Percentiles rank a stretch among this genome's conserved stretches.
phyloP scores from a whole-genome alignment of 2,329 filamentous ascomycete species.

The Stachybotrys chlorohalonatus region DNA sequence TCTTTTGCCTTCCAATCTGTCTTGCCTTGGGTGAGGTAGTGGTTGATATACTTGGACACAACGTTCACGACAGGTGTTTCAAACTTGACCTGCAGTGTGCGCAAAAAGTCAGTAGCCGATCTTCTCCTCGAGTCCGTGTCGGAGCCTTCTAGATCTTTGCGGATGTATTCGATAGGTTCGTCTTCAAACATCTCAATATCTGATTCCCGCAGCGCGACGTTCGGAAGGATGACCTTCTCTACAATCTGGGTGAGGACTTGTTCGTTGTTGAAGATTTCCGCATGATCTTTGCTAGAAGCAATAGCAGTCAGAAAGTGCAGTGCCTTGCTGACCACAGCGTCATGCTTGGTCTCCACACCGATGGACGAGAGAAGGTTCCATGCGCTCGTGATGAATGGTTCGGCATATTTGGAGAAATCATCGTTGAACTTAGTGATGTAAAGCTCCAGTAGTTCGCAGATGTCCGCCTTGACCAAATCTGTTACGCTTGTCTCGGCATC shows the following conservation, averaged over 20 bases:
- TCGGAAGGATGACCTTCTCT: slow-evolving; percentile 91
- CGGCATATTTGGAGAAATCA: slow-evolving; percentile 72
- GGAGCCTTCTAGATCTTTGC: slow-evolving; percentile 88
- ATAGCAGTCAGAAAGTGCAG: slow-evolving; percentile 91
- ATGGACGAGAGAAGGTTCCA: slow-evolving; percentile 87
- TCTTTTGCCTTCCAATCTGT: slow-evolving; percentile 96
- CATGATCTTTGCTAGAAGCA: slow-evolving; percentile 67
- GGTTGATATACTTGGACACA: slow-evolving; percentile 78
- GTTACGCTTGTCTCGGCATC: slow-evolving; percentile 79
- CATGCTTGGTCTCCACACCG: slow-evolving; percentile 83
- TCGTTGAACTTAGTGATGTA: slow-evolving; percentile 96
- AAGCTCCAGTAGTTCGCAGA: slow-evolving; percentile 82
- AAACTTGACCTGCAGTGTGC: slow-evolving; percentile 82
- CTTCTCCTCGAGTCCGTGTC: slow-evolving; percentile 89
- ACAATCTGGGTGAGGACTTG: slow-evolving; percentile 76
- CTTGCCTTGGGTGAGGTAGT: slow-evolving; percentile 74
- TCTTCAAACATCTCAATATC: slow-evolving; percentile 96
- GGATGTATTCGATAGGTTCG: slow-evolving; percentile 97
- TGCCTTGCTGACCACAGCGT: slow-evolving; percentile 87
- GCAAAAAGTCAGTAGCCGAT: slow-evolving; percentile 89
- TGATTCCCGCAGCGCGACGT: slow-evolving; percentile 82
- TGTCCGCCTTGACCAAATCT: slow-evolving; percentile 85
- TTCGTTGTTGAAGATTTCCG: slow-evolving; percentile 76
- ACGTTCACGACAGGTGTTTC: slow-evolving; percentile 76
- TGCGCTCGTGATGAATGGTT: slow-evolving; percentile 78